Base-by-base conservation (phyloP, 768 basidiomycete species). In the Cyclocybe aegerita region DNA sequence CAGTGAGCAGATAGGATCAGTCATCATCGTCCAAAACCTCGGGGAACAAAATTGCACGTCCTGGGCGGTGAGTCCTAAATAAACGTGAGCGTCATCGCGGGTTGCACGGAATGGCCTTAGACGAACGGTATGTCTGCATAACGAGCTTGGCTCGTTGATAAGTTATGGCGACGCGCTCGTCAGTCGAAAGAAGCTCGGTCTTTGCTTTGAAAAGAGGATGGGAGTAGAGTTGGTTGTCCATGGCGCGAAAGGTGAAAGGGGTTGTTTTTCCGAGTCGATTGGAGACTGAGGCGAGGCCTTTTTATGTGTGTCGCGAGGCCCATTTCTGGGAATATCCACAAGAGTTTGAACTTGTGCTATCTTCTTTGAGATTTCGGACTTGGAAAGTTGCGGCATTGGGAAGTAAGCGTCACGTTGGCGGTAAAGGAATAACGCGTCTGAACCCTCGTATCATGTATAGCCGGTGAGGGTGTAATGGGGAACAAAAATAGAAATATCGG, bases 21-120 rank as follows among this genome's bases (percentile, higher is more conserved):
- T 75, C 66, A 80, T 76, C 66, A 83, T 61, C 2, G 68, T 66
- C 81, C 82, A 82, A 54, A 77, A 83, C 42, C 64, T 71, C 0
- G 73, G 60, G 11, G 79, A 74, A 53, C 78, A 78, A 48, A 67
- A 65, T 48, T 79, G 71, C 16, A 83, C 69, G 55, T 82, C 81
- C 4, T 66, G 65, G 8, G 70, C 70, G 16, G 75, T 73, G 47
- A 80, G 60, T 41, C 66, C 77, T 77, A n/a, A 30, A 10, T 12
- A 34, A 16, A 31, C 38, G 10, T 40, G 36, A 11, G 38, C 47
- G 4, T 32, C 43, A 48, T 32, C 43, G 46, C 50, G 43, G 34
- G 36, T 55, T 42, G 58, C 53, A 32, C 32, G 40, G 9, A 37
- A 9, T 16, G 29, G 11, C 46, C 12, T 45, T 37, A 40, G 14